Evolutionary conservation across 2,329 filamentous ascomycete genomes (phyloP).

Genomic region (Arachnomyces sp.): DNA sequence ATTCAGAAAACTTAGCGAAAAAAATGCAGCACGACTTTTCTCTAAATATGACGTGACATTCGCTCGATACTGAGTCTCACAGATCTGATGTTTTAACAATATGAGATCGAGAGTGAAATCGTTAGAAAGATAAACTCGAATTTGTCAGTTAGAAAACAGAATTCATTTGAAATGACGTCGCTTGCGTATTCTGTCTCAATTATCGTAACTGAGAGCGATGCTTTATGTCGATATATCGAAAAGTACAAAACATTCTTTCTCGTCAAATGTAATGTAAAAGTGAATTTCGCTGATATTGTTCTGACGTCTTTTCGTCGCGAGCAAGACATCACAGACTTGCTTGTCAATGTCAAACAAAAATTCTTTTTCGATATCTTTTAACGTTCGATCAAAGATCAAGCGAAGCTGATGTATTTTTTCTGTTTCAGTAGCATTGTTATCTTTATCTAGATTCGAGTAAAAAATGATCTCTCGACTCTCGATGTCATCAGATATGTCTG

Average conservation of each 20-base stretch:
- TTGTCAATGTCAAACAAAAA: constrained; percentile 5
- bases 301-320: not conserved
- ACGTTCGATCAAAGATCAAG: not conserved
- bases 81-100: not conserved
- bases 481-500: not conserved
- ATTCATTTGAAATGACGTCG: too few relatives aligned
- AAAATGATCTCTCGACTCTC: not conserved
- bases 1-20: not conserved
- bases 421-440: not conserved
- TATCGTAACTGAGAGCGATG: not conserved
- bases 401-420: not conserved
- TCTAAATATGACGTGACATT: not conserved
- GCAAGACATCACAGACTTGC: constrained; percentile 4
- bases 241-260: not conserved
- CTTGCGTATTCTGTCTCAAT: not conserved
- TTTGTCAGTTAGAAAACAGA: too few relatives aligned
- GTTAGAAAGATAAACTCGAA: not conserved
- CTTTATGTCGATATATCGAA: not conserved
- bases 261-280: constrained; percentile 2
- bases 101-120: not conserved
- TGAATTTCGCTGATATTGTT: not conserved
- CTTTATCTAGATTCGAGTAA: not conserved
- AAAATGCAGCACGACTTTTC: not conserved
- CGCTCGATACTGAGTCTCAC: not conserved
- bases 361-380: constrained; percentile 1